These are phyloP conservation scores for Dictyostelium discoideum DNA, from an alignment of 78 protist species.

Conservation along the genomic window dicty_2.7 NC_007088.5:5588501-5589000, in stretches of 20 bases:
- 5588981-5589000: too few species aligned
- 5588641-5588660: not conserved
- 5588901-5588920: too few species aligned
- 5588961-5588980: too few species aligned
- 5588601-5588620: not conserved
- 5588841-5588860: not conserved
- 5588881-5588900: not conserved
- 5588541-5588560: not conserved
- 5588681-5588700: not conserved
- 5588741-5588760: not conserved
- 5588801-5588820: not conserved
- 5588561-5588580: not conserved
- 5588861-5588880: not conserved
- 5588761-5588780: not conserved
- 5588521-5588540: not conserved
- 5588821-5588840: not conserved
- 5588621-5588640: not conserved
- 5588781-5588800: not conserved
- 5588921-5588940: too few species aligned
- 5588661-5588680: not conserved
- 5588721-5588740: not conserved
- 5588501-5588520: not conserved
- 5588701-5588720: not conserved
- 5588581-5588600: not conserved
- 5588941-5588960: too few species aligned